Conservation (phyloP, 1,284 basidiomycete species). For the Cutaneotrichosporon dermatis region DNA sequence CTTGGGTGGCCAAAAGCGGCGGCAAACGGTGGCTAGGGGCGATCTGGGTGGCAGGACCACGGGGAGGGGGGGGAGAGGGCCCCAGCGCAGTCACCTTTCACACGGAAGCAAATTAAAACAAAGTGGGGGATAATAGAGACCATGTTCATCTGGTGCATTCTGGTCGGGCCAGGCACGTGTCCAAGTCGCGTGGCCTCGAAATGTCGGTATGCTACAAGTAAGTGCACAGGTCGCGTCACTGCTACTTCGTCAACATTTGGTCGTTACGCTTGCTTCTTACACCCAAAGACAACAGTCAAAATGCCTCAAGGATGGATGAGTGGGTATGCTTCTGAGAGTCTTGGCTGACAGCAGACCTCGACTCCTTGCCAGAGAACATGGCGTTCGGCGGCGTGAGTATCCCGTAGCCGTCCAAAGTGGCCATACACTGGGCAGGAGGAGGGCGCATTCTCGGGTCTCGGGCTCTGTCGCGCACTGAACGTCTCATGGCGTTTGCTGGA, state of each 20-base stretch:
- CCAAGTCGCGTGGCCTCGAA: too few species aligned
- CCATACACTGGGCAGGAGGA: conserved; percentile 54
- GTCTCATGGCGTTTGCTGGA: conserved; percentile 75
- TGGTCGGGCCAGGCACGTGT: too few species aligned
- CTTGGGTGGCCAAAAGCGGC: conserved; percentile 1
- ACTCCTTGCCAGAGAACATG: conserved; percentile 4
- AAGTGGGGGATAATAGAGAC: too few species aligned
- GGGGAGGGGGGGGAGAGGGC: too few species aligned
- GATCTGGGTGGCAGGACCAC: too few species aligned
- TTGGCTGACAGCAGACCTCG: conserved; percentile 18
- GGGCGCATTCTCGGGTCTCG: conserved; percentile 72
- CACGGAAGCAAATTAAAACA: too few species aligned
- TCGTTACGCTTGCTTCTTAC: not conserved
- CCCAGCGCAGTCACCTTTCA: too few species aligned
- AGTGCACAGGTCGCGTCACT: not conserved
- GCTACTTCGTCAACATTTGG: not conserved
- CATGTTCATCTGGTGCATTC: too few species aligned
- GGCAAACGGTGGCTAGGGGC: too few species aligned
- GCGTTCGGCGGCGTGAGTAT: conserved; percentile 40
- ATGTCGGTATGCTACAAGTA: too few species aligned
- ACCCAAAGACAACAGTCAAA: not conserved
- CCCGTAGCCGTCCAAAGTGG: too few species aligned
- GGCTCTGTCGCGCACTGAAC: conserved; percentile 68
- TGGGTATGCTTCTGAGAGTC: conserved; percentile 16
- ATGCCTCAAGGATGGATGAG: conserved; percentile 32